Conservation (phyloP, 202 grass and related monocot species). For the Hordeum pubiflorum region DNA sequence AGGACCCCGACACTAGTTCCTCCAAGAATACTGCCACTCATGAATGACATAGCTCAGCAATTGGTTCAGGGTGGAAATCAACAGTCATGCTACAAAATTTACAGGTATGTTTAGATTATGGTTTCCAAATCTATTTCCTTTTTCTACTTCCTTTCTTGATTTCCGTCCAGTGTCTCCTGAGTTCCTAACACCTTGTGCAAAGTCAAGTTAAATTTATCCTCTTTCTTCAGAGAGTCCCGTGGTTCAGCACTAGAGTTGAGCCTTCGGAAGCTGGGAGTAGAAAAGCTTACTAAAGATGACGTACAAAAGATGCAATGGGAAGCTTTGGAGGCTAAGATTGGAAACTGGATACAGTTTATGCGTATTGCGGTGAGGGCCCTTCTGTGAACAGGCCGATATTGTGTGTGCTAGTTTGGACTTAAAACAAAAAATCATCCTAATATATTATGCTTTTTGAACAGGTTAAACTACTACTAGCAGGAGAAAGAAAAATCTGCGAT, state of each 20-base stretch:
- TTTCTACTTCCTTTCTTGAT: neutral
- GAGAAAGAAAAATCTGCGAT: conserved; percentile 75
- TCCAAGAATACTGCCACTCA: conserved; percentile 63
- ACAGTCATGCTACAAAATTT: conserved; percentile 80
- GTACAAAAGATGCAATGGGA: conserved; percentile 95
- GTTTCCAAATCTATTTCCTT: conserved; percentile 3
- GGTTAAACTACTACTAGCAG: conserved; percentile 79
- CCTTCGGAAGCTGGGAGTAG: conserved; percentile 68
- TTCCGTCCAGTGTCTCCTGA: neutral
- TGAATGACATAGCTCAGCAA: conserved; percentile 81
- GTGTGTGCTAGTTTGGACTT: conserved; percentile 13
- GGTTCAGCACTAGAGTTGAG: conserved; percentile 63
- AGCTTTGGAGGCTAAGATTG: conserved; percentile 81
- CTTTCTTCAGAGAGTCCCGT: conserved; percentile 55
- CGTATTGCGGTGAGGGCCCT: conserved; percentile 58
- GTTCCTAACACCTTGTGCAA: neutral
- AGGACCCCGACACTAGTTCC: conserved; percentile 62
- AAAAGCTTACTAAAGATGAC: conserved; percentile 86
- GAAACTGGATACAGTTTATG: conserved; percentile 87
- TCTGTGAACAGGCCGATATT: neutral
- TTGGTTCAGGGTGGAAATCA: conserved; percentile 72
- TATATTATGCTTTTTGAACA: conserved; percentile 34
- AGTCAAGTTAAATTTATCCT: neutral
- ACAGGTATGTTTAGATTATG: conserved; percentile 41
- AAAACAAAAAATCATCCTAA: conserved; percentile 6